These are phyloP conservation scores for Moesziomyces globuligerus DNA, from an alignment of 1,284 basidiomycete genomes.

Conservation along the genomic window DNA sequence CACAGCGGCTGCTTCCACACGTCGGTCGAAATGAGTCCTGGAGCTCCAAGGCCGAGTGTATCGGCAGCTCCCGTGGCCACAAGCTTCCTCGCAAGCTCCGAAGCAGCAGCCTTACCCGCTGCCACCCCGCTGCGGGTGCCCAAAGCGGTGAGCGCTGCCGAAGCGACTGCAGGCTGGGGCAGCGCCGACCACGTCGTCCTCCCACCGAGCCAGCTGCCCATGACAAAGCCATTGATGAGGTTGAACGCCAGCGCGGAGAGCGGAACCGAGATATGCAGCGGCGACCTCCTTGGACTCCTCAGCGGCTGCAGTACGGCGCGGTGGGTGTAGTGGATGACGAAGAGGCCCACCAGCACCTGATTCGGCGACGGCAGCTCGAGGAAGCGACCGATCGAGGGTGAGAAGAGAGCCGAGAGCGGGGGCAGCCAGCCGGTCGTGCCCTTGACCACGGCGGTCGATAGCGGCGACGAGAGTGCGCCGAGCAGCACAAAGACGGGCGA, in stretches of 20 bases:
- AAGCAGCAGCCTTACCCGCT: slow-evolving; percentile 11
- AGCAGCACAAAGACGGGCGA: slow-evolving; percentile 74
- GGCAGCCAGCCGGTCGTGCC: slow-evolving; percentile 19
- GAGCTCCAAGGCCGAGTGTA: slow-evolving; percentile 20
- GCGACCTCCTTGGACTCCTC: slow-evolving; percentile 81
- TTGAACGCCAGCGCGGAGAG: slow-evolving; percentile 77
- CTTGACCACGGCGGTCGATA: slow-evolving; percentile 66
- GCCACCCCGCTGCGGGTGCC: slow-evolving; percentile 8
- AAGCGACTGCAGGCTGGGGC: slow-evolving; percentile 61
- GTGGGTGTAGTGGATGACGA: slow-evolving; percentile 82
- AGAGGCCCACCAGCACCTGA: slow-evolving; percentile 74
- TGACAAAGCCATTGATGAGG: slow-evolving; percentile 76
- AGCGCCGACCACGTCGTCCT: slow-evolving; percentile 47
- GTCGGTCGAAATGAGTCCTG: slow-evolving; percentile 46
- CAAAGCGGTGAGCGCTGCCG: slow-evolving; percentile 47
- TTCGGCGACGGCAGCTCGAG: slow-evolving; percentile 70
- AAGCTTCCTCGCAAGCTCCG: slow-evolving; percentile 26
- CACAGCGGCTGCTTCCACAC: slow-evolving; percentile 70
- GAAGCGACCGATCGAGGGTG: slow-evolving; percentile 55
- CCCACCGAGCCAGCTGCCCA: slow-evolving; percentile 73
- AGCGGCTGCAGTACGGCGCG: slow-evolving; percentile 84
- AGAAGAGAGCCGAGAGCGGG: slow-evolving; percentile 48
- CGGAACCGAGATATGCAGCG: slow-evolving; percentile 77
- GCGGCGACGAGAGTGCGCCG: slow-evolving; percentile 66
- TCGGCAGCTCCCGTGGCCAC: slow-evolving; percentile 27